Conservation (phyloP, 2,329 filamentous ascomycete species). For the Trichoderma sp. region DNA sequence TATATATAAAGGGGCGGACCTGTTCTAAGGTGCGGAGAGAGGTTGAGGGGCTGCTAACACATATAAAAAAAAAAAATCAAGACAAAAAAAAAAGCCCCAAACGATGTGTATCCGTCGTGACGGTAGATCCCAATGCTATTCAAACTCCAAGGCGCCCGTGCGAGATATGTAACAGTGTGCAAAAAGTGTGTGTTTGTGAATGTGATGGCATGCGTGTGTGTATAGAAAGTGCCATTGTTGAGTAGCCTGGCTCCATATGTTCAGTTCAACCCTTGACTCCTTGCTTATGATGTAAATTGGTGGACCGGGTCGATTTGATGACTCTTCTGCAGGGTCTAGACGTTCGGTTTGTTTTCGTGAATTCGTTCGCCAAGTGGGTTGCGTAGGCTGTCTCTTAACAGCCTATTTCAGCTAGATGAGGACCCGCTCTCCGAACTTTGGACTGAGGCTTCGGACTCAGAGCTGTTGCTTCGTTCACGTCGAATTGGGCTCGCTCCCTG, state of each 20-base stretch:
- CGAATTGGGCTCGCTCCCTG: conserved; percentile 43
- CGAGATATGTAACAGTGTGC: conserved; percentile 18
- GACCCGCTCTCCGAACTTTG: conserved; percentile 11
- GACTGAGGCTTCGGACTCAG: conserved; percentile 26
- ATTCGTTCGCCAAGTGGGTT: not conserved
- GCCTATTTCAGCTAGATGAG: conserved; percentile 2
- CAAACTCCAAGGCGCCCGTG: conserved; percentile 29
- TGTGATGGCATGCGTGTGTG: not conserved
- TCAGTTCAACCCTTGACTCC: conserved; percentile 1
- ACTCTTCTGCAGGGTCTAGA: not conserved
- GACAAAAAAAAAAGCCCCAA: not conserved
- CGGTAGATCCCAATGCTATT: conserved; percentile 28
- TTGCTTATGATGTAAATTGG: conserved; percentile 5
- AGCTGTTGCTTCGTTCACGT: conserved; percentile 30
- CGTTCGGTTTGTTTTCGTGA: conserved; percentile 5
- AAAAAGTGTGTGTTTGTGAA: not conserved
- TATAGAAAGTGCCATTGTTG: not conserved
- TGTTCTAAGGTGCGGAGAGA: conserved; percentile 4
- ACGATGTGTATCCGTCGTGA: conserved; percentile 6
- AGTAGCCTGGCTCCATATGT: not conserved
- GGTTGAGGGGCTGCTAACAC: not conserved
- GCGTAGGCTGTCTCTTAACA: not conserved
- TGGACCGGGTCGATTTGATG: not conserved
- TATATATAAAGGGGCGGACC: not conserved
- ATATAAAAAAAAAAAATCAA: not conserved